A percentile compares a stretch with the other conserved stretches of the same genome.
Conservation (phyloP, 2,329 filamentous ascomycete species). For the Verticillium nonalfalfae region DNA sequence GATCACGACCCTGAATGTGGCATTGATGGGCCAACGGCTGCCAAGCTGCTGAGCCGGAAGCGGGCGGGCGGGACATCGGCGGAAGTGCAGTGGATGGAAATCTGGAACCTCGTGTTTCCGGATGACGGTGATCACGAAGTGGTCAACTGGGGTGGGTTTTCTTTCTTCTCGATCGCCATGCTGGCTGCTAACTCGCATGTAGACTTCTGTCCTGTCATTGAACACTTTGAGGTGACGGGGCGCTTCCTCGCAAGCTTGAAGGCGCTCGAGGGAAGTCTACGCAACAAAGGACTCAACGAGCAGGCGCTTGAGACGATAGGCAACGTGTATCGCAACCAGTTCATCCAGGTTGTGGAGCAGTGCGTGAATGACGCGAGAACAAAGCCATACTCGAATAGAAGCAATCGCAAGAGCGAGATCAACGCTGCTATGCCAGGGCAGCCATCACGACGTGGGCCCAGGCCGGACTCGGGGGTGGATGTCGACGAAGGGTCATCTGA, state of each 20-base stretch:
- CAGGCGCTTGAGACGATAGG: slow-evolving; percentile 29
- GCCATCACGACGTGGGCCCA: slow-evolving; percentile 11
- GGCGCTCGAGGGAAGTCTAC: slow-evolving; percentile 22
- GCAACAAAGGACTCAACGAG: slow-evolving; percentile 29
- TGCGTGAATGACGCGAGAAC: slow-evolving; percentile 26
- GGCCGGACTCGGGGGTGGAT: slow-evolving; percentile 30
- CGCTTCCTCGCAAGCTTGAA: slow-evolving; percentile 26
- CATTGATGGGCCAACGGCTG: slow-evolving; percentile 31
- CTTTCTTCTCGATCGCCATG: background rate
- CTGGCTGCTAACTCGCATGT: background rate
- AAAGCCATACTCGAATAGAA: slow-evolving; percentile 32
- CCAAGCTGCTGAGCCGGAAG: slow-evolving; percentile 31
- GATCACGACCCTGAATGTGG: slow-evolving; percentile 32
- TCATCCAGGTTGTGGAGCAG: slow-evolving; percentile 29
- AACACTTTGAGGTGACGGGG: slow-evolving; percentile 30
- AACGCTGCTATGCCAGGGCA: slow-evolving; percentile 13
- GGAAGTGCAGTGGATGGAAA: slow-evolving; percentile 31
- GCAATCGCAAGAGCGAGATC: slow-evolving; percentile 29
- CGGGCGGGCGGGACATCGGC: slow-evolving; percentile 28
- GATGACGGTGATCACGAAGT: slow-evolving; percentile 29
- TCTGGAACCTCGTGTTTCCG: slow-evolving; percentile 34
- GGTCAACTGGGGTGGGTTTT: slow-evolving; percentile 19
- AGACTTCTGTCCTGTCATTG: slow-evolving; percentile 33
- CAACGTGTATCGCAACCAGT: slow-evolving; percentile 32
- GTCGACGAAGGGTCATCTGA: slow-evolving; percentile 29